Percentiles rank a stretch among this genome's conserved stretches.
Conservation (phyloP, 805 yeast species). For the Monosporozyma aerobia region DNA sequence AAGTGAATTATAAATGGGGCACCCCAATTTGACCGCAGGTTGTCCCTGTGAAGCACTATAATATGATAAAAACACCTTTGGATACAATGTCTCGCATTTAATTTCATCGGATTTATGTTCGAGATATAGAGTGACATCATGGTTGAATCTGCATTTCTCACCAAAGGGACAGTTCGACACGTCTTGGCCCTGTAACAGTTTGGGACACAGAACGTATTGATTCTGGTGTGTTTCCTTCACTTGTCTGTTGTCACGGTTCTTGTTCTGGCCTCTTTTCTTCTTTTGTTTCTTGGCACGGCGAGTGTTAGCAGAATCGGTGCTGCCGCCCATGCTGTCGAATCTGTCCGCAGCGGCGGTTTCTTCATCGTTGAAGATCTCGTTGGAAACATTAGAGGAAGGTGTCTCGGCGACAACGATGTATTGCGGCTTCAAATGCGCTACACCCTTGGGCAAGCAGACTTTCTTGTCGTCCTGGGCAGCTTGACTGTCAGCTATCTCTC, state of each 20-base stretch:
- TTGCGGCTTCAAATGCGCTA: slow-evolving; percentile 71
- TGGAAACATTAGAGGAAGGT: too few species aligned
- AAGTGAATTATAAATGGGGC: slow-evolving; percentile 74
- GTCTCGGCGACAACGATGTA: slow-evolving; percentile 48
- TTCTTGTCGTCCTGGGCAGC: slow-evolving; percentile 8
- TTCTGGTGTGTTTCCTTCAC: slow-evolving; percentile 35
- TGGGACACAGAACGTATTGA: slow-evolving; percentile 46
- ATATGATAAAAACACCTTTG: not conserved
- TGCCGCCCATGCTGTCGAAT: slow-evolving; percentile 20
- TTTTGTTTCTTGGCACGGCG: slow-evolving; percentile 28
- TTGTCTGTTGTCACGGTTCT: slow-evolving; percentile 68
- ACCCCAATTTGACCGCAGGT: too few species aligned
- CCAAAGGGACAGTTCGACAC: slow-evolving; percentile 50
- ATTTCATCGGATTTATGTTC: slow-evolving; percentile 60
- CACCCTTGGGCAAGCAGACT: slow-evolving; percentile 38
- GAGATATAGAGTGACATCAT: slow-evolving; percentile 61
- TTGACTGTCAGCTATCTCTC: not conserved
- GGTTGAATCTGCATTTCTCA: slow-evolving; percentile 68
- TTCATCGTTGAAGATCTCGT: slow-evolving; percentile 31
- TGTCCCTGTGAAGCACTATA: too few species aligned
- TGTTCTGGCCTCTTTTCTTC: slow-evolving; percentile 72
- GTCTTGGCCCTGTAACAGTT: slow-evolving; percentile 46
- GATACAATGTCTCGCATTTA: slow-evolving; percentile 37
- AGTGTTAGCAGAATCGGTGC: slow-evolving; percentile 33
- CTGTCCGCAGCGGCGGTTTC: slow-evolving; percentile 33